Percentiles rank a stretch among this genome's conserved stretches.
phyloP scores from a whole-genome alignment of 78 protist species.

The Cavenderia fasciculata region DNA sequence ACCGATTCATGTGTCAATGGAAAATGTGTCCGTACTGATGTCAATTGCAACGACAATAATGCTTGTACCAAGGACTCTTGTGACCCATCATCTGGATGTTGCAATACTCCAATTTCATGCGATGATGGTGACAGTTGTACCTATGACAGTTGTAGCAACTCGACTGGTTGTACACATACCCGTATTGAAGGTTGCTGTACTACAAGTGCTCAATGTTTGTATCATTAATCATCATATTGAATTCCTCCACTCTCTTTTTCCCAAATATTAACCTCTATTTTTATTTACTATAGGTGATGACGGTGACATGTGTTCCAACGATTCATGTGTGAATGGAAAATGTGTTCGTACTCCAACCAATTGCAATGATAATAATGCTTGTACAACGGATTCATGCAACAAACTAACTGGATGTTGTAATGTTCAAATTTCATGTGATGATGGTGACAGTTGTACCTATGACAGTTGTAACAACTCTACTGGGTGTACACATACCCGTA shows the following conservation, averaged over 20 bases:
- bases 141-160: neutral
- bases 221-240: too few species aligned
- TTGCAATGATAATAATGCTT: constrained; percentile 27
- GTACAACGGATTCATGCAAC: constrained; percentile 46
- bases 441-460: constrained; percentile 8
- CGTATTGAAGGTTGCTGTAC: neutral
- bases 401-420: neutral
- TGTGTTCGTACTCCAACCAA: neutral
- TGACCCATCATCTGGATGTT: neutral
- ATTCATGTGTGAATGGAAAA: constrained; percentile 4
- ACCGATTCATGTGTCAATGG: constrained; percentile 30
- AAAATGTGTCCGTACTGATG: neutral
- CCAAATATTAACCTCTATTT: neutral
- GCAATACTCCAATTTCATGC: neutral
- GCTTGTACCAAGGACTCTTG: constrained; percentile 36
- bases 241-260: neutral
- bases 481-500: neutral
- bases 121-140: constrained; percentile 30
- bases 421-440: constrained; percentile 17
- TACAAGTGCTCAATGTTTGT: too few species aligned
- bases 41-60: constrained; percentile 23
- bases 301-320: neutral
- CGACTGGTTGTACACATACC: constrained; percentile 7
- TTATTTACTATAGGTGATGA: neutral
- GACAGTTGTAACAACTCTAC: constrained; percentile 4